Conservation (phyloP, 768 basidiomycete genomes). For the Pleurotus pulmonarius region DNA sequence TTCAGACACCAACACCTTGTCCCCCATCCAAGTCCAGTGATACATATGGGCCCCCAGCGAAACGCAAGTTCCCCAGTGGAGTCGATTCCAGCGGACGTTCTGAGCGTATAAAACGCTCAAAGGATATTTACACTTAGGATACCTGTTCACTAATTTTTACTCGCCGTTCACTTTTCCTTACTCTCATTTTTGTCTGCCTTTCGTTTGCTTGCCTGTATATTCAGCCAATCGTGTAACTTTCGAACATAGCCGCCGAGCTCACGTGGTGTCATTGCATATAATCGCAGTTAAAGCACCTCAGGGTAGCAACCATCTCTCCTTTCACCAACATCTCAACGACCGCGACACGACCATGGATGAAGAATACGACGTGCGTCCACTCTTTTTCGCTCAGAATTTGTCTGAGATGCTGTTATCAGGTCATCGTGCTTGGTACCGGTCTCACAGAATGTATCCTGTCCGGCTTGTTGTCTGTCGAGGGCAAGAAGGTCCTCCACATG, state of each 20-base stretch:
- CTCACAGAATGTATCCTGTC: conserved; percentile 98
- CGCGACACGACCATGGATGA: conserved; percentile 79
- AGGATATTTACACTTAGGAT: conserved; percentile 1
- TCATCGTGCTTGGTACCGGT: conserved; percentile 93
- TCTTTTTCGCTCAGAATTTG: conserved; percentile 6
- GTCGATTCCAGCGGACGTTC: not conserved
- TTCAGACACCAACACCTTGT: not conserved
- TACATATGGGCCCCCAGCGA: not conserved
- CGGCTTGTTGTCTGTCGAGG: conserved; percentile 96
- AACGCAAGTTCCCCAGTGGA: conserved; percentile 1
- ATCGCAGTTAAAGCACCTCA: conserved; percentile 7
- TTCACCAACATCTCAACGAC: conserved; percentile 10
- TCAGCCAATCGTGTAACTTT: conserved; percentile 1
- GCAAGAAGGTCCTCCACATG: conserved; percentile 99
- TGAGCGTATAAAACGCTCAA: conserved; percentile 1
- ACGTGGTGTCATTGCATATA: conserved; percentile 9
- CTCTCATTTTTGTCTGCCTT: not conserved
- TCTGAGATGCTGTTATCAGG: conserved; percentile 38
- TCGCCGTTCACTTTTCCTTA: not conserved
- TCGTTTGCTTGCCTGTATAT: not conserved
- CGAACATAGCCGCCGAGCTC: conserved; percentile 5
- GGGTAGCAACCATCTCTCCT: conserved; percentile 13
- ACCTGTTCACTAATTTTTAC: not conserved
- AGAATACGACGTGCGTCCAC: conserved; percentile 82
- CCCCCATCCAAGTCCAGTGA: not conserved